A percentile compares a stretch with the other conserved stretches of the same genome.
Conservation (phyloP, 768 basidiomycete genomes). For the Wakefieldia striispora region DNA sequence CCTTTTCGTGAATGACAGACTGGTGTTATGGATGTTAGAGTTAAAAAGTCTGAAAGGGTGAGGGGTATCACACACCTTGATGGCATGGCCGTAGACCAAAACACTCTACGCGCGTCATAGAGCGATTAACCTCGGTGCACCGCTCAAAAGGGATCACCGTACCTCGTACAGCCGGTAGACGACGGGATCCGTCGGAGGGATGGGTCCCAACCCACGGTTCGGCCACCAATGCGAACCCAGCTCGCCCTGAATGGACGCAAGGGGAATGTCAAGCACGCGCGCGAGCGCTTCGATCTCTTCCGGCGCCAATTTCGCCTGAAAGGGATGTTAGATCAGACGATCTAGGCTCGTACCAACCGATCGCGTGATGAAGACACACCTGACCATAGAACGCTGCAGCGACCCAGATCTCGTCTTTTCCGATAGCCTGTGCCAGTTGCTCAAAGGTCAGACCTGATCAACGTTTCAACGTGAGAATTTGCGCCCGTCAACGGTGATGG, state of each 20-base stretch:
- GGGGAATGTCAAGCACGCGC: slow-evolving; percentile 47
- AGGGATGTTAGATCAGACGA: background rate
- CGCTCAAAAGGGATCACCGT: slow-evolving; percentile 3
- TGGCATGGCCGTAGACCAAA: slow-evolving; percentile 73
- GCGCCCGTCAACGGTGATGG: background rate
- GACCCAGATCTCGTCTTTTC: slow-evolving; percentile 78
- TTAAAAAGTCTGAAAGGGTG: background rate
- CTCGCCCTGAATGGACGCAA: slow-evolving; percentile 37
- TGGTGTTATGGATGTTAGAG: slow-evolving; percentile 19
- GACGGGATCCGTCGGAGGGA: slow-evolving; percentile 75
- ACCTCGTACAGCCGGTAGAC: slow-evolving; percentile 84
- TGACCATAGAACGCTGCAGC: slow-evolving; percentile 83
- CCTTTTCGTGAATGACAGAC: slow-evolving; percentile 80
- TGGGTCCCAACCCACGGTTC: slow-evolving; percentile 61
- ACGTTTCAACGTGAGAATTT: background rate
- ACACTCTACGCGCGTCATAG: slow-evolving; percentile 45
- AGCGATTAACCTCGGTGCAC: background rate
- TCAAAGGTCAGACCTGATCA: slow-evolving; percentile 64
- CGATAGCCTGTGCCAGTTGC: slow-evolving; percentile 60
- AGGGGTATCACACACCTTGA: slow-evolving; percentile 52
- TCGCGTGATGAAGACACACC: slow-evolving; percentile 35
- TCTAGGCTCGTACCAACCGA: background rate
- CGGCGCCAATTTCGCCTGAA: slow-evolving; percentile 63
- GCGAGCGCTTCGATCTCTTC: slow-evolving; percentile 59
- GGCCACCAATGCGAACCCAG: slow-evolving; percentile 74